Evolutionary conservation across 805 yeast species (phyloP), one percentile per base, ranked within the genome.

Genomic region (Brettanomyces sp.): DNA sequence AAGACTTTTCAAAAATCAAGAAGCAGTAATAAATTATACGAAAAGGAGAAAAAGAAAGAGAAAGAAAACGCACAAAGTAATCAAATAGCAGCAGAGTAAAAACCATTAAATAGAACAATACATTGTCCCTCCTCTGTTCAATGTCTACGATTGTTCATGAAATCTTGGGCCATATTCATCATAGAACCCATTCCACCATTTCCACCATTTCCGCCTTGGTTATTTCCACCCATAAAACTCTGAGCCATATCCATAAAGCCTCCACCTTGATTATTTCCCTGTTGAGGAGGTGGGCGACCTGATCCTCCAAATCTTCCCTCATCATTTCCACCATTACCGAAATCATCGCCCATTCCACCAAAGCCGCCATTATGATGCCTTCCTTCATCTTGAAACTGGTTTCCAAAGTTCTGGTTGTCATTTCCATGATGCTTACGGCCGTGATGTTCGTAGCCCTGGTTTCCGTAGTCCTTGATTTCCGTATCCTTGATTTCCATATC

Each of bases 141-240:
- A 21, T 35, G 7, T 24, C 35, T 40, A 3, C 32, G 43, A 9
- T 41, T 41, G 33, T 47, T 41, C 12, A 50, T 39, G 36, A 50
- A 50, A 30, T 45, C 39, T 11, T 42, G 41, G 5, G 53, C 53
- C 30, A 50, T 24, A 28, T 50, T 46, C 47, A 48, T 33, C 33
- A 50, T 46, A 7, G 43, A 23, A 11, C 50, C 46, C 24, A 41
- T 42, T 14, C 44, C 23, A 8, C 30, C 36, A 30, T 12, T 38
- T 23, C 33, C 36, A 36, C 42, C 41, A 25, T 42, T 36, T 24
- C 48, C 45, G 18, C 42, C 35, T 13, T 41, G 35, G 37, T n/a
- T 34, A 21, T 40, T 40, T 12, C 43, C 39, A 28, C 42, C 44
- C 23, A 41, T 22, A 9, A 24, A 22, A 23, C 37, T 21, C n/a